Base-by-base conservation (phyloP, 768 basidiomycete species). In the Tubosaeta brunneosetosa region DNA sequence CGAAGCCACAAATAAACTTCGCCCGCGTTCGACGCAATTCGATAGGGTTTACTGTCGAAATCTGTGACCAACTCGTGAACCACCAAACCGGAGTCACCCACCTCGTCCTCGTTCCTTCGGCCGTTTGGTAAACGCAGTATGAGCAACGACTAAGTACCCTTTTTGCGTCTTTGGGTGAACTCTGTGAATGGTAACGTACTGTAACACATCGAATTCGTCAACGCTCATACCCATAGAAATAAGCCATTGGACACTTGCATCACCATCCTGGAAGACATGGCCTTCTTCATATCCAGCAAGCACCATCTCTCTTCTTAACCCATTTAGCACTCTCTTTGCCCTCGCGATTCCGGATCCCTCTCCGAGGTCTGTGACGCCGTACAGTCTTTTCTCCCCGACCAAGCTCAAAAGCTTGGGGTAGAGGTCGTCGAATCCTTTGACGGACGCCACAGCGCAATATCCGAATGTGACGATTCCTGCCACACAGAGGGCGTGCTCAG, bases 391-490 rank as follows among this genome's bases (percentile, higher is more conserved):
- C 67, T 99, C 97, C 13, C 73, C 75, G 10, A 98, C 97, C 45
- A 99, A 75, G 65, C 97, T 82, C 33, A 99, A 71, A n/a, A 95
- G 71, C 66, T 93, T 95, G 3, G 95, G 95, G 65, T 98, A 97
- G 19, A 99, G 70, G 60, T 99, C 97, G 61, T 99, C 97, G 64
- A 95, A 97, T 17, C 95, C 97, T 69, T 97, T 97, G 59, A 94
- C 93, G 14, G 91, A 94, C 2, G 94, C 97, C 51, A 91, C 81
- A 4, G 89, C 97, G 22, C 83, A 89, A 61, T 82, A 84, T 33
- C 88, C 88, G 72, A 98, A 98, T 0, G 94, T 82, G 16, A 89
- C 88, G n/a, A 98, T 76, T 19, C 92, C 91, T 3, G 91, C 97
- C 0, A 91, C 93, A 8, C 92, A 86, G n/a, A 99, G 81, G 0